Evolutionary conservation across 2,329 filamentous ascomycete species (phyloP).

Genomic region (Cladophialophora psammophila): DNA sequence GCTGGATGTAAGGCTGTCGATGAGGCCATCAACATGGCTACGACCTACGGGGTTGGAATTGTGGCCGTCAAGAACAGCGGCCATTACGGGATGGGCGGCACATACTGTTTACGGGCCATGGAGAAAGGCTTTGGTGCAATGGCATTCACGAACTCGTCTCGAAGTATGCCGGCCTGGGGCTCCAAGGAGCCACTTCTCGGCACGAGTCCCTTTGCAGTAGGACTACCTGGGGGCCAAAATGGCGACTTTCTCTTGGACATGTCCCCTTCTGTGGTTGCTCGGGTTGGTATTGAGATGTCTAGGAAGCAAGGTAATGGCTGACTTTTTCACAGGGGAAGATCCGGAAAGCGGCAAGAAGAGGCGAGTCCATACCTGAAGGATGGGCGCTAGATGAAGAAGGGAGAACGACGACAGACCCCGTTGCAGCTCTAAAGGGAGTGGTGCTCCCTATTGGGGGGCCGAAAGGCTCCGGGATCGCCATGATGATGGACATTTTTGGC

Average conservation of each 20-base stretch:
- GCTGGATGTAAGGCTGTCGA: slow-evolving; percentile 71
- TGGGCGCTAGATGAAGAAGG: slow-evolving; percentile 80
- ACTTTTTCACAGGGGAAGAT: slow-evolving; percentile 45
- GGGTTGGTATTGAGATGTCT: slow-evolving; percentile 34
- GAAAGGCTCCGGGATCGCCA: slow-evolving; percentile 75
- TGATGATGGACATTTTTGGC: slow-evolving; percentile 91
- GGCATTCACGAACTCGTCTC: slow-evolving; percentile 75
- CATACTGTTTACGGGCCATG: slow-evolving; percentile 77
- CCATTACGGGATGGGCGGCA: slow-evolving; percentile 83
- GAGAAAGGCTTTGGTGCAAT: slow-evolving; percentile 73
- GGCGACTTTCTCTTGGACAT: slow-evolving; percentile 64
- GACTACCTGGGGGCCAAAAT: slow-evolving; percentile 68
- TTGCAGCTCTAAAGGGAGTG: slow-evolving; percentile 73
- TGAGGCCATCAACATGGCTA: slow-evolving; percentile 71
- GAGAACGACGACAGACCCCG: slow-evolving; percentile 71
- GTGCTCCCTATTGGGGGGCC: slow-evolving; percentile 88
- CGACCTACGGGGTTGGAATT: slow-evolving; percentile 73
- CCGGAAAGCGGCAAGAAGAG: slow-evolving; percentile 51
- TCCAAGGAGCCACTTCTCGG: slow-evolving; percentile 73
- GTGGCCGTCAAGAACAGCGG: slow-evolving; percentile 77
- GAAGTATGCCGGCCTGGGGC: slow-evolving; percentile 75
- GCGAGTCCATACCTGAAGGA: slow-evolving; percentile 54
- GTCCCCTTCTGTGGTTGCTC: slow-evolving; percentile 52
- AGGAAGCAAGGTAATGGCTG: no score
- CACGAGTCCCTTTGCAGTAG: slow-evolving; percentile 75